phyloP scores from a whole-genome alignment of 768 basidiomycete genomes.

The Boletus sensibilis region DNA sequence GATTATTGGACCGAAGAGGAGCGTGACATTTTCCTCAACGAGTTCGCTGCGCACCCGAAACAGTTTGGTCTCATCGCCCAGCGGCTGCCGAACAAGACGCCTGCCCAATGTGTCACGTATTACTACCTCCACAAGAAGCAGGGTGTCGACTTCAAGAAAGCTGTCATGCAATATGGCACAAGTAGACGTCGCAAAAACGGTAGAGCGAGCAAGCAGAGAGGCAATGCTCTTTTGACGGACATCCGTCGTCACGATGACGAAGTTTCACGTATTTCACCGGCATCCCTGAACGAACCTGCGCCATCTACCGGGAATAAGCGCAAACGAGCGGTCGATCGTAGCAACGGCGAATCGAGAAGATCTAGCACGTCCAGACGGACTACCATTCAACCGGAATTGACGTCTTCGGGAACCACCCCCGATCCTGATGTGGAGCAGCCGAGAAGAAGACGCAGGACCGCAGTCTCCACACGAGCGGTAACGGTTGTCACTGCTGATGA shows the following conservation, averaged over 20 bases:
- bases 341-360: slow-evolving; percentile 37
- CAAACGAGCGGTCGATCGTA: slow-evolving; percentile 35
- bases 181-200: slow-evolving; percentile 62
- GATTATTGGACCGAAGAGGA: slow-evolving; percentile 89
- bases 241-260: slow-evolving; percentile 73
- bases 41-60: slow-evolving; percentile 84
- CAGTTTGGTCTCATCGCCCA: slow-evolving; percentile 93
- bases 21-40: slow-evolving; percentile 71
- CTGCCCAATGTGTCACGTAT: slow-evolving; percentile 85
- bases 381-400: slow-evolving; percentile 46
- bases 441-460: slow-evolving; percentile 41
- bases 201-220: slow-evolving; percentile 71
- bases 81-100: slow-evolving; percentile 77
- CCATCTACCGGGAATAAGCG: slow-evolving; percentile 39
- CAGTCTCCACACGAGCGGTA: slow-evolving; percentile 28
- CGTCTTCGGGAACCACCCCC: slow-evolving; percentile 49
- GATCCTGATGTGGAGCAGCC: slow-evolving; percentile 67
- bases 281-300: slow-evolving; percentile 20
- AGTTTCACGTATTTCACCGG: slow-evolving; percentile 28
- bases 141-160: slow-evolving; percentile 79
- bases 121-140: slow-evolving; percentile 96
- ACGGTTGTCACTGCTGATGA: slow-evolving; percentile 33
- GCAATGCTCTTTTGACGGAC: slow-evolving; percentile 77
- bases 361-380: slow-evolving; percentile 38
- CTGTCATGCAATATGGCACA: slow-evolving; percentile 63